phyloP scores from a whole-genome alignment of 2,329 filamentous ascomycete species.

The Penicillium sp. region DNA sequence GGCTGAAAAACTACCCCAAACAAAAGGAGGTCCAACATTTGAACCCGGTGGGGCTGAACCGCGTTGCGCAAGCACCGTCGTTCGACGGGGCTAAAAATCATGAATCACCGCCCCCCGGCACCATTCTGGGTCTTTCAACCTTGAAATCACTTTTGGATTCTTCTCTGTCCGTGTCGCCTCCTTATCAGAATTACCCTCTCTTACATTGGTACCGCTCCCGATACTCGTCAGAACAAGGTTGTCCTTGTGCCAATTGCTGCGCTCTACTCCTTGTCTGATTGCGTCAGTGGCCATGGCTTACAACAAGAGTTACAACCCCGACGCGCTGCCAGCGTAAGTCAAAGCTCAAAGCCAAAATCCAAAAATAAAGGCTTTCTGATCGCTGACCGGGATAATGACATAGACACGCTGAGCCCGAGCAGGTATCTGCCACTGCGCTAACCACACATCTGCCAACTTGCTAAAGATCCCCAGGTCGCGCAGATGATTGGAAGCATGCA shows the following conservation, averaged over 20 bases:
- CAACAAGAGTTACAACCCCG: constrained; percentile 87
- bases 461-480: constrained; percentile 36
- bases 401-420: constrained; percentile 71
- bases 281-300: constrained; percentile 69
- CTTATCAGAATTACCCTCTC: background rate
- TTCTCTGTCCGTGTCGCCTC: background rate
- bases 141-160: constrained; percentile 1
- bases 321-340: constrained; percentile 84
- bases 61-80: background rate
- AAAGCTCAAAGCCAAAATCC: constrained; percentile 10
- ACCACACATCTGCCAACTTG: background rate
- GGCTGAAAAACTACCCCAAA: background rate
- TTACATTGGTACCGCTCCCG: background rate
- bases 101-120: constrained; percentile 24
- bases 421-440: constrained; percentile 43
- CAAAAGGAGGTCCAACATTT: background rate
- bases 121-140: constrained; percentile 16
- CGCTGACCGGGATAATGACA: constrained; percentile 15
- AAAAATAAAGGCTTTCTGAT: background rate
- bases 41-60: background rate
- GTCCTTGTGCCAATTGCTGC: constrained; percentile 2
- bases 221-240: constrained; percentile 1
- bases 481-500: constrained; percentile 42
- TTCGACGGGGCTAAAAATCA: constrained; percentile 11
- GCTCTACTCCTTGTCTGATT: constrained; percentile 13